A percentile compares a stretch with the other conserved stretches of the same genome.
Evolutionary conservation across 305 asterid species (phyloP).

Genomic region (Salvia sclarea): DNA sequence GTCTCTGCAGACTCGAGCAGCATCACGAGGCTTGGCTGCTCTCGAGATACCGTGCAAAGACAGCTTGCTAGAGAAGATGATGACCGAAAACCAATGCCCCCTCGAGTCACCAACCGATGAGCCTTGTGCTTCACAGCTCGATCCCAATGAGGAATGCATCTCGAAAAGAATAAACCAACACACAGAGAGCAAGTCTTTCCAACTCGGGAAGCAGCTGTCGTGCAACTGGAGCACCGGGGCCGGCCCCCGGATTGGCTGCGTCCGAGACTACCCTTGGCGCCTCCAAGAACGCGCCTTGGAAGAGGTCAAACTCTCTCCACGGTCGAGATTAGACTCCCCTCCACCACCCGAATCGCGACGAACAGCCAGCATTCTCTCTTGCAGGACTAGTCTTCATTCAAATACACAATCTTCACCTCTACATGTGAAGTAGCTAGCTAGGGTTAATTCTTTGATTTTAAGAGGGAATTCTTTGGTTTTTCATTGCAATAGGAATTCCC

Average conservation of each 20-base stretch:
- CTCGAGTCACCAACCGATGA: slow-evolving; percentile 36
- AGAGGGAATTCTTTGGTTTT: slow-evolving; percentile 22
- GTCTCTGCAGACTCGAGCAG: not conserved
- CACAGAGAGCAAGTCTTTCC: slow-evolving; percentile 52
- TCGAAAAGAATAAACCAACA: slow-evolving; percentile 53
- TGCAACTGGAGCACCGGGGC: slow-evolving; percentile 79
- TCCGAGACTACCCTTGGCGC: slow-evolving; percentile 66
- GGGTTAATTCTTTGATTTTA: slow-evolving; percentile 30
- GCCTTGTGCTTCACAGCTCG: slow-evolving; percentile 23
- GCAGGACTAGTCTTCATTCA: slow-evolving; percentile 24
- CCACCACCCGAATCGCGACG: slow-evolving; percentile 28
- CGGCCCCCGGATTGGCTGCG: slow-evolving; percentile 71
- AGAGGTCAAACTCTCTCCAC: slow-evolving; percentile 56
- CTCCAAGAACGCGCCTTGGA: slow-evolving; percentile 69
- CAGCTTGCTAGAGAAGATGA: slow-evolving; percentile 37
- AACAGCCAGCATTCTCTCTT: slow-evolving; percentile 31
- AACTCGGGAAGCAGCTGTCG: slow-evolving; percentile 61
- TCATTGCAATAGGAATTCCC: slow-evolving; percentile 29
- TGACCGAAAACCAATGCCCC: slow-evolving; percentile 27
- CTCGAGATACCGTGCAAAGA: slow-evolving; percentile 47
- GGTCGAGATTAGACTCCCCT: slow-evolving; percentile 35
- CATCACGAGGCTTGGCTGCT: slow-evolving; percentile 32
- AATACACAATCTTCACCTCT: slow-evolving; percentile 27
- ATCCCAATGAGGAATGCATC: slow-evolving; percentile 36
- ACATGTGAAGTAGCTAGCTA: too few relatives aligned